Evolutionary conservation across 345 rosid genomes (phyloP), one percentile per base, ranked within the genome.

Genomic region (Laguncularia racemosa): DNA sequence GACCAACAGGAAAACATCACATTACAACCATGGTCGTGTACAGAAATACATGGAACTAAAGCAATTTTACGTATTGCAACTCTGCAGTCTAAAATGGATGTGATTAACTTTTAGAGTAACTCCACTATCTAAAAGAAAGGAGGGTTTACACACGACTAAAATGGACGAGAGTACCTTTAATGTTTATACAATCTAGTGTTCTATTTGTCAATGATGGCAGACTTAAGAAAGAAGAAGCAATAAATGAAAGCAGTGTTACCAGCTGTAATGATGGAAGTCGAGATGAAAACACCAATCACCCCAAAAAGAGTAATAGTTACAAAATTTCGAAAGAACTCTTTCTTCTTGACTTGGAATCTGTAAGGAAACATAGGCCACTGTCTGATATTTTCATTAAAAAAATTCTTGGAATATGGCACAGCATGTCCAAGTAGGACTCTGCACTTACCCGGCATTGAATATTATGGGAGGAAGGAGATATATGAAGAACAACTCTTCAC

Each of bases 381-480:
- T 7, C 40, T 33, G 40, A 33, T 33, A 4, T 33, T 9, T 33
- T 33, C 5, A 2, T 33, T 10, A 9, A 7, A 33, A 33, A 33
- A 1, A 4, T 33, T 33, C 9, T 33, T 33, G 40, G 40, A 33
- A 33, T 33, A 33, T 33, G 9, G 9, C 40, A 33, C 40, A 33
- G 20, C 10, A 6, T 4, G 7, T 44, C 6, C 16, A 44, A 20
- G 65, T 1, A 48, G 28, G 51, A 14, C 51, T n/a, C 19, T 26
- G 51, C 61, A 16, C 72, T 60, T 72, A 91, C 98, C 98, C 98
- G 38, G 96, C 98, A 75, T 88, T 91, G 73, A 91, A 91, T 56
- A 91, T 91, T 16, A 91, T 91, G 0, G 98, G 98, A 15, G 98
- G 96, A 73, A 91, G 96, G 71, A 91, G 95, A 60, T 91, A 91